A percentile compares a stretch with the other conserved stretches of the same genome.
Evolutionary conservation across 805 yeast genomes (phyloP).

Genomic region (Kodamaea jinghongensis): DNA sequence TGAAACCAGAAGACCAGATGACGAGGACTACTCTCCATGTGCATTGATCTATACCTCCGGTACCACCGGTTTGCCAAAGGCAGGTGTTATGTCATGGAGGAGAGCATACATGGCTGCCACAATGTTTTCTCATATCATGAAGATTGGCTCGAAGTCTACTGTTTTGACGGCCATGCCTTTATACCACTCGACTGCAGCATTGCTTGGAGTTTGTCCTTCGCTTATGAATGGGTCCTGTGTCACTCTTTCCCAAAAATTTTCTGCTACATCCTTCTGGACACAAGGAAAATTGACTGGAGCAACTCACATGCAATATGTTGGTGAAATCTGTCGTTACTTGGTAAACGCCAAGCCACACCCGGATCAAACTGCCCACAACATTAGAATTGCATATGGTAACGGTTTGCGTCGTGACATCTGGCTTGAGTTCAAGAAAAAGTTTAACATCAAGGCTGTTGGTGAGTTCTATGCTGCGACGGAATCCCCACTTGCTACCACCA

Average conservation of each 20-base stretch:
- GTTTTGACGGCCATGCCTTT: slow-evolving; percentile 93
- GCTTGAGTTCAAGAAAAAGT: slow-evolving; percentile 73
- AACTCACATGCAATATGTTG: slow-evolving; percentile 88
- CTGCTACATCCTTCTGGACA: slow-evolving; percentile 84
- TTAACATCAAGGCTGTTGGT: slow-evolving; percentile 71
- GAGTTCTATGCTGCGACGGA: slow-evolving; percentile 95
- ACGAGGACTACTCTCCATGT: slow-evolving; percentile 60
- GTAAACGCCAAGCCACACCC: slow-evolving; percentile 63
- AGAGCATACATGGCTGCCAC: slow-evolving; percentile 71
- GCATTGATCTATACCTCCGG: slow-evolving; percentile 88
- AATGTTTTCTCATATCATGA: slow-evolving; percentile 67
- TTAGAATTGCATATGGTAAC: slow-evolving; percentile 80
- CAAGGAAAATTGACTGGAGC: slow-evolving; percentile 71
- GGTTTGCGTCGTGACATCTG: slow-evolving; percentile 90
- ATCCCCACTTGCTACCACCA: slow-evolving; percentile 84
- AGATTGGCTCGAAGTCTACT: slow-evolving; percentile 50
- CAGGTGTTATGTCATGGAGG: slow-evolving; percentile 91
- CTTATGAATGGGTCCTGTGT: slow-evolving; percentile 66
- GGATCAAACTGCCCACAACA: slow-evolving; percentile 59
- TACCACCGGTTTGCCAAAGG: slow-evolving; percentile 91
- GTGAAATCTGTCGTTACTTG: slow-evolving; percentile 89
- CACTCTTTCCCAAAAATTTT: slow-evolving; percentile 77
- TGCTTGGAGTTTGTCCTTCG: slow-evolving; percentile 76
- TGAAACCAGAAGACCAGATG: slow-evolving; percentile 54
- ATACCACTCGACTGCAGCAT: slow-evolving; percentile 91